Conservation (phyloP, 306 rosid genomes). For the Prunus salicina region DNA sequence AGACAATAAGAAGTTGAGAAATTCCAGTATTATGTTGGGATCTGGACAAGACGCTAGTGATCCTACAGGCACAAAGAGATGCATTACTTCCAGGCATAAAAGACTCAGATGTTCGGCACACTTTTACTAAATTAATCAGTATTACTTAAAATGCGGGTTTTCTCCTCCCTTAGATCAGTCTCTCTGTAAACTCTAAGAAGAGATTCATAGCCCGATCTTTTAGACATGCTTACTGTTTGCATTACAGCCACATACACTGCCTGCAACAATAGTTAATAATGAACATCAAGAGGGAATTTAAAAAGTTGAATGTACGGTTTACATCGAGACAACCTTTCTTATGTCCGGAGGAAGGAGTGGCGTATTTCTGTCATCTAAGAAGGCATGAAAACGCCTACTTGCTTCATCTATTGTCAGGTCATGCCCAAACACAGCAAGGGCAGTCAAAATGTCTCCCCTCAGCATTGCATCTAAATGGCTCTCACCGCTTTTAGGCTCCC, state of each 20-base stretch:
- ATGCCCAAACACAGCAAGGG: constrained; percentile 70
- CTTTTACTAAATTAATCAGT: background rate
- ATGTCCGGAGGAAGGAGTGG: constrained; percentile 83
- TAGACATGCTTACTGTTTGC: constrained; percentile 51
- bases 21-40: constrained; percentile 41
- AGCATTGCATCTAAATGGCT: constrained; percentile 73
- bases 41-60: constrained; percentile 42
- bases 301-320: constrained; percentile 7
- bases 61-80: constrained; percentile 21
- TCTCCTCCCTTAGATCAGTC: constrained; percentile 83
- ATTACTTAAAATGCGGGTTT: constrained; percentile 80
- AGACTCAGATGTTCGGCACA: background rate
- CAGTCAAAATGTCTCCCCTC: constrained; percentile 86
- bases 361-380: constrained; percentile 73
- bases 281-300: constrained; percentile 25
- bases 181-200: constrained; percentile 78
- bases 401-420: constrained; percentile 71
- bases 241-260: constrained; percentile 76
- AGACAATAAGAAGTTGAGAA: constrained; percentile 43
- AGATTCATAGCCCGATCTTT: constrained; percentile 62
- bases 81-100: background rate
- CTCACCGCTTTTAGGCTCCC: constrained; percentile 70
- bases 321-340: constrained; percentile 57
- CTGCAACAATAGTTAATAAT: constrained; percentile 41
- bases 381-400: constrained; percentile 65